Evolutionary conservation across 495 filamentous ascomycete species (phyloP), one percentile per base, ranked within the genome.

Genomic region (Lophiostoma macrostomum): DNA sequence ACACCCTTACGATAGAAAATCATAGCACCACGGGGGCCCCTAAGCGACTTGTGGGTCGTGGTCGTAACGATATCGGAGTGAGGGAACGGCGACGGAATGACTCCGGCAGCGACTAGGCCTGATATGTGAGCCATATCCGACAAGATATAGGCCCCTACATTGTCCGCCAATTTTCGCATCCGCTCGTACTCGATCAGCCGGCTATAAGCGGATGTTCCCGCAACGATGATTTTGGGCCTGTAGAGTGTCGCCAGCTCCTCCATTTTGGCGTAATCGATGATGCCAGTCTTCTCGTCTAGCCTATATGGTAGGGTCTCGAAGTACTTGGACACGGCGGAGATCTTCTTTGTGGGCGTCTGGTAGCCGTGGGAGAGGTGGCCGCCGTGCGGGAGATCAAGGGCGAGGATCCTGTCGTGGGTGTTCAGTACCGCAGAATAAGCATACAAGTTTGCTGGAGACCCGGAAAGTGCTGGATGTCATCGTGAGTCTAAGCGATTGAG

Each of bases 51-150:
- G 83, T 99, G 94, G 41, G 94, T 99, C 51, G 94, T 99, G 50
- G 94, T 99, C 56, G 94, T 99, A 50, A 99, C 94, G 48, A 99
- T 87, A 71, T 97, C 94, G 52, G 91, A 90, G 64, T 96, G 79
- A 59, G 84, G 77, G 76, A 99, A 99, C 23, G 94, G 94, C 46
- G 88, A 88, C 55, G 91, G 89, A 63, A 97, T 96, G 66, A 95
- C 91, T 62, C 85, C 89, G 53, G 88, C 87, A 58, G 94, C 88
- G 48, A 97, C 86, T 38, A 99, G 79, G 61, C 94, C 94, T 14
- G 94, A 97, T 68, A 99, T 97, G 73, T 99, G 94, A 42, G 94
- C 94, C 86, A 99, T 99, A 64, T 99, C 94, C 40, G 91, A 88
- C 40, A 97, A 80, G 39, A 99, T 83, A 75, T 96, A 97, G 50